Evolutionary conservation across 106 monocot genomes (phyloP), one percentile per base, ranked within the genome.

Genomic region (Xerophyta viscosa): DNA sequence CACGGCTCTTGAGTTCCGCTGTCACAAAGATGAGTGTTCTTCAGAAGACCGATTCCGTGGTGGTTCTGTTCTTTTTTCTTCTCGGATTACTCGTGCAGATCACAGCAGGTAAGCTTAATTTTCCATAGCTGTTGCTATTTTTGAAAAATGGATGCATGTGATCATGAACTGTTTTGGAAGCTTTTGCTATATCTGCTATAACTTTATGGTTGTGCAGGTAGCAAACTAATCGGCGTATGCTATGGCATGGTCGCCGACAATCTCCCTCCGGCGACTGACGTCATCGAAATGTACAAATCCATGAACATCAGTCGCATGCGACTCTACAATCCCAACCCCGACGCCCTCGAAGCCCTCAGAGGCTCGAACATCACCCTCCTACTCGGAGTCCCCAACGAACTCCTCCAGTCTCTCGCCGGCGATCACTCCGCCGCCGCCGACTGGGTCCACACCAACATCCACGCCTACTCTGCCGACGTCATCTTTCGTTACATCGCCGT

Each of bases 211-310:
- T 48, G 24, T 51, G 1, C 18, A 54, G 53, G 18, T 31, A 29
- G 12, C 15, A 27, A 54, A 31, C n/a, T 17, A 0, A 54, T 54
- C 19, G 53, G 53, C 2, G 31, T 54, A 0, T 31, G 31, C 68
- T 60, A 68, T n/a, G 68, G 68, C 0, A 60, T 19, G 51, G 21
- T 52, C 3, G 68, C 50, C 12, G 17, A 52, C 41, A 46, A 68
- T 59, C 52, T 68, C 1, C 68, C 68, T 0, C 8, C 49, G 0
- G 42, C 58, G 0, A 18, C 4, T 3, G 51, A 59, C 18, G 68
- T 59, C 8, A 17, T 68, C 10, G 12, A 10, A 14, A 48, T 60
- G 29, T 68, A 60, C 60, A 60, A 31, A 20, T 41, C n/a, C 4
- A 27, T 29, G 27, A 24, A 27, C 24, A 52, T 68, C n/a, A 37